Conservation (phyloP, 1,284 basidiomycete species). For the Tremellales sp. region DNA sequence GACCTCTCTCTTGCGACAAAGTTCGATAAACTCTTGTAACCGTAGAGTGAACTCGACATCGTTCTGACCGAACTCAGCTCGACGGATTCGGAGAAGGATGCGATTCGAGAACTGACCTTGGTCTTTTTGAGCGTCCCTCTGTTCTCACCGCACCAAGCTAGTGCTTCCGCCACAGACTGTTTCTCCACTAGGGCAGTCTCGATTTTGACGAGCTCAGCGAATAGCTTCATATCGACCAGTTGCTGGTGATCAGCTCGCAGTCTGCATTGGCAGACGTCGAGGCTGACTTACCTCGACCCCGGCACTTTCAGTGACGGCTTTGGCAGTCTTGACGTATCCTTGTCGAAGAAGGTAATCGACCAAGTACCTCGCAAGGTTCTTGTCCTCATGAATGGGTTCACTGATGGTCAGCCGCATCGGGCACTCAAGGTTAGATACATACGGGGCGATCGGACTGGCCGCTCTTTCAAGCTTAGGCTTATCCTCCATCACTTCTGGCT, state of each 20-base stretch:
- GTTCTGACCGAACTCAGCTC: conserved; percentile 58
- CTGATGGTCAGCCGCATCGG: neutral
- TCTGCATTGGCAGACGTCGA: neutral
- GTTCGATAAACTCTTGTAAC: conserved; percentile 93
- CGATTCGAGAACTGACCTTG: conserved; percentile 56
- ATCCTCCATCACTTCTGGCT: neutral
- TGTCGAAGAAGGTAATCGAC: conserved; percentile 81
- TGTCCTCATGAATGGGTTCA: conserved; percentile 16
- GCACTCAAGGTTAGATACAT: neutral
- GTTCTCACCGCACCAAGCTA: conserved; percentile 96
- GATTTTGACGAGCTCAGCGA: conserved; percentile 79
- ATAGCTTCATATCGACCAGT: conserved; percentile 85
- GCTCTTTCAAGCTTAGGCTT: neutral
- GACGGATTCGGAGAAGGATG: neutral
- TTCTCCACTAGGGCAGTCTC: conserved; percentile 66
- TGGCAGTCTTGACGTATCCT: conserved; percentile 40
- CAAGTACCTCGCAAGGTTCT: conserved; percentile 74
- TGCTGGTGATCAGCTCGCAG: conserved; percentile 52
- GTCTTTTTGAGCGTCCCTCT: conserved; percentile 84
- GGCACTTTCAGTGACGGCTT: conserved; percentile 28
- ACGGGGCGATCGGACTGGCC: neutral
- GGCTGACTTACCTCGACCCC: conserved; percentile 37
- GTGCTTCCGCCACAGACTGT: conserved; percentile 78
- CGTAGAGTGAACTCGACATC: conserved; percentile 93
- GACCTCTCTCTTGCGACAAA: conserved; percentile 65